Percentiles rank a stretch among this genome's conserved stretches.
These are phyloP conservation scores for Colletotrichum eremochloae DNA, from an alignment of 2,329 filamentous ascomycete species.

Conservation along the genomic window DNA sequence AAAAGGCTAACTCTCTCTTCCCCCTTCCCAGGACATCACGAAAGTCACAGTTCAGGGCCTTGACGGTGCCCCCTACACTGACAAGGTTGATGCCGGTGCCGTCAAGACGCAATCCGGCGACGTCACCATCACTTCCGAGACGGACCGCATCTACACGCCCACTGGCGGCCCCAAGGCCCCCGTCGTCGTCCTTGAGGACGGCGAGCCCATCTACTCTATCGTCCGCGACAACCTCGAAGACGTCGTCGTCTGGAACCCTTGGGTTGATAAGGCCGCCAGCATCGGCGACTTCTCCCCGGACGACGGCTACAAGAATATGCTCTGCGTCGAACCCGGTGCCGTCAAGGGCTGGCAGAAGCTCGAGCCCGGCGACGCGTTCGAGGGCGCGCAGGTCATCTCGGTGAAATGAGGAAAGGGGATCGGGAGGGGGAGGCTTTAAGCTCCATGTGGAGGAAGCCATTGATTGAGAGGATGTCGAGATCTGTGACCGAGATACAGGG, in stretches of 20 bases:
- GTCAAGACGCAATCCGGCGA: slow-evolving; percentile 74
- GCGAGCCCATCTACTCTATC: slow-evolving; percentile 77
- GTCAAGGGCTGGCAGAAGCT: slow-evolving; percentile 87
- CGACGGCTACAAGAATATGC: slow-evolving; percentile 91
- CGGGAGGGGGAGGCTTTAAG: slow-evolving; percentile 8
- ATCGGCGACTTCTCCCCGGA: slow-evolving; percentile 92
- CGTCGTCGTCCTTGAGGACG: slow-evolving; percentile 72
- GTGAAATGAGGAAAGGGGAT: slow-evolving; percentile 12
- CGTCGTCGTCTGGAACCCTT: slow-evolving; percentile 97
- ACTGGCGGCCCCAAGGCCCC: slow-evolving; percentile 69
- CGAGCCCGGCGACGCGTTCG: slow-evolving; percentile 80
- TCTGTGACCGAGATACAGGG: neutral
- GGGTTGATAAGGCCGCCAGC: slow-evolving; percentile 83
- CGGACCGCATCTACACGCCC: slow-evolving; percentile 89
- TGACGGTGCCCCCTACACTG: slow-evolving; percentile 79
- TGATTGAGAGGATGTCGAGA: neutral
- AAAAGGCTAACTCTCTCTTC: neutral
- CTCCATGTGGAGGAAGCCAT: neutral
- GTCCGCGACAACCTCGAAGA: slow-evolving; percentile 88
- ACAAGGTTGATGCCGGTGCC: slow-evolving; percentile 81
- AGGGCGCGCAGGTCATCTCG: slow-evolving; percentile 70
- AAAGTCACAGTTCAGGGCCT: slow-evolving; percentile 81
- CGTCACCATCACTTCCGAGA: slow-evolving; percentile 81
- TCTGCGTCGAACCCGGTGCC: slow-evolving; percentile 92
- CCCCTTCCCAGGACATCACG: slow-evolving; percentile 78